Evolutionary conservation across 179 eudicot genomes (phyloP), one percentile per base, ranked within the genome.

Genomic region (Beta macrorhiza): DNA sequence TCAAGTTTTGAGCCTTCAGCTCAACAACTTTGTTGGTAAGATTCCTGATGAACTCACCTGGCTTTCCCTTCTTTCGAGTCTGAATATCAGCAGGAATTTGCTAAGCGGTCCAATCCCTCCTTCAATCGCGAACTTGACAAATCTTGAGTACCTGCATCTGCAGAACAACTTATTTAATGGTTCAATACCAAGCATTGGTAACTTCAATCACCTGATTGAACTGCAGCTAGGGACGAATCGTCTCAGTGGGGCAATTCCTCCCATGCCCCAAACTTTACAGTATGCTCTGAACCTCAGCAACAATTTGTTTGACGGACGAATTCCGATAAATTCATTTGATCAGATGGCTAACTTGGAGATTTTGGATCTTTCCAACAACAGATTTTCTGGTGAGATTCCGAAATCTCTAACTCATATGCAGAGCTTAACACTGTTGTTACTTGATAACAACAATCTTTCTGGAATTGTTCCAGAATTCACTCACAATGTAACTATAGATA

Each of bases 301-400:
- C 81, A 95, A 95, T 78, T 85, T 47, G 52, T 92, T 93, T 69
- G 59, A 70, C 49, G 98, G 92, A 20, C 82, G 47, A 15, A 90
- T 95, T 62, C 97, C 97, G 1, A 13, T 32, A 9, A 68, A 78
- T 47, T 82, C 82, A 47, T 80, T 93, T 22, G 67, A 73, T 19
- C 47, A 19, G 72, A 79, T 90, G 70, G 9, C 5, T 19, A 71
- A n/a, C n/a, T 51, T 93, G 63, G 92, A 95, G 83, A 86, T 93
- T 25, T 67, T 94, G 86, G 99, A 95, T 83, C 93, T 93, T 3
- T 95, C 98, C 7, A 79, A 89, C 85, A 95, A 95, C 76, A 80
- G 78, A 25, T 91, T 95, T 78, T 77, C 83, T 7, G 98, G 98
- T 57, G 52, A 51, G 20, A 89, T 95, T 72, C 99, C 99, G 2